Evolutionary conservation across 2,329 filamentous ascomycete genomes (phyloP), one percentile per base, ranked within the genome.

Genomic region (Coccinonectria pachysandricola): DNA sequence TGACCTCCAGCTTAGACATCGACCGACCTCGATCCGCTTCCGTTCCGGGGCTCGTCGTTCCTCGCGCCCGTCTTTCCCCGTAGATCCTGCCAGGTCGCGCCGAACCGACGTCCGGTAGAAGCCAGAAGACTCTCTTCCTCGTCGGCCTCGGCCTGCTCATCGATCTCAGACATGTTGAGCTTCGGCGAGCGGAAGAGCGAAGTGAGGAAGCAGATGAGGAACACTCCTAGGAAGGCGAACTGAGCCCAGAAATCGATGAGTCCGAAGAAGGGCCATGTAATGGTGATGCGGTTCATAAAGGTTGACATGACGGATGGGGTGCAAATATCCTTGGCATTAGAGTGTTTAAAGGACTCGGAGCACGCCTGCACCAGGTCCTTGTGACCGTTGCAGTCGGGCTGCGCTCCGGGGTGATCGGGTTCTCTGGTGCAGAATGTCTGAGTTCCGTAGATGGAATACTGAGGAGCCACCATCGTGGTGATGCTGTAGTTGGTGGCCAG

Each of bases 181-280:
- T 70, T 77, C 0, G 88, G 87, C 2, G 85, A 76, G 21, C 80
- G 75, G 65, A 96, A 79, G 0, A 95, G 59, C 3, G 81, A 75
- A 1, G 82, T 80, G 12, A 85, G 32, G 42, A 94, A 82, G 8
- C 93, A 77, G 28, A 94, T 58, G 7, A 94, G 54, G 54, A 93
- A 95, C 12, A 95, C 66, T 17, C 57, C 79, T 21, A 98, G 58
- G 59, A 98, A 96, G 8, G 71, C 81, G 49, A 95, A 96, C 47
- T 98, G 91, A 0, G 86, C 83, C 86, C 87, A 98, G 55, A 96
- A 98, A 41, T 84, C 72, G n/a, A 96, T 62, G 8, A 79, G 75
- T 8, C 91, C 91, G 48, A 98, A 93, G 50, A 95, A 85, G 5
- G 91, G 87, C 68, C 91, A 98, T 50, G 92, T 94, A 48, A 94